These are phyloP conservation scores for Phanerochaete carnosa DNA, from an alignment of 768 basidiomycete species.

Conservation along the genomic window DNA sequence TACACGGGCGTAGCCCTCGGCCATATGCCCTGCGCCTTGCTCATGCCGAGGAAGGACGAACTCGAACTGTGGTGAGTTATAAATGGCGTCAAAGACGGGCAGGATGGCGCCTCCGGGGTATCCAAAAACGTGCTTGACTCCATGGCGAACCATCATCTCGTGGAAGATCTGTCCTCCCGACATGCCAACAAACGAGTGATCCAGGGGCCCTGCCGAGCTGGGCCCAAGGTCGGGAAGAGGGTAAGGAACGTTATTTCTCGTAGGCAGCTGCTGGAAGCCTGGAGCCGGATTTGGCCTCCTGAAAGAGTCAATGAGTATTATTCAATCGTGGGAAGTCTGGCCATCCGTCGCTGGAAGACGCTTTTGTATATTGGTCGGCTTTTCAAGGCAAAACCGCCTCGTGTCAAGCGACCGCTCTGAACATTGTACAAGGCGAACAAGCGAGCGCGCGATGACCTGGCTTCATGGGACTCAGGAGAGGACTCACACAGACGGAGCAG, in stretches of 20 bases:
- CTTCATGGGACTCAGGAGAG: background rate
- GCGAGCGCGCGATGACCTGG: background rate
- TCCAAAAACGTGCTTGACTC: conserved; percentile 94
- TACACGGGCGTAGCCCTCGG: conserved; percentile 96
- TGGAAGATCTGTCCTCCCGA: conserved; percentile 98
- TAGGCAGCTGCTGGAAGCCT: conserved; percentile 47
- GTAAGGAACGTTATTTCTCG: conserved; percentile 35
- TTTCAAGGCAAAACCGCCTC: background rate
- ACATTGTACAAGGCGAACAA: background rate
- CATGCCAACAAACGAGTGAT: conserved; percentile 88
- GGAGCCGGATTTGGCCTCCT: conserved; percentile 67
- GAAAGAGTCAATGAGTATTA: background rate
- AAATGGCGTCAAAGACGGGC: conserved; percentile 99
- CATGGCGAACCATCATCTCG: conserved; percentile 99
- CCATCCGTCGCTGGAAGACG: no score
- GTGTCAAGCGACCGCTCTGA: background rate
- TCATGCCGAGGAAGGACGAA: conserved; percentile 96
- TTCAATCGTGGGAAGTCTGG: background rate
- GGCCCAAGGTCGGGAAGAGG: conserved; percentile 33
- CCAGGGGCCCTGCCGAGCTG: conserved; percentile 50
- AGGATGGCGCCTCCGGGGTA: conserved; percentile 98
- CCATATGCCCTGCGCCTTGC: conserved; percentile 99
- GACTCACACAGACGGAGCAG: conserved; percentile 61
- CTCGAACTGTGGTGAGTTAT: conserved; percentile 92
- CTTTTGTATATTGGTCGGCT: background rate